Conservation (phyloP, 169 alveolate species). For the Plasmodium reichenowi region DNA sequence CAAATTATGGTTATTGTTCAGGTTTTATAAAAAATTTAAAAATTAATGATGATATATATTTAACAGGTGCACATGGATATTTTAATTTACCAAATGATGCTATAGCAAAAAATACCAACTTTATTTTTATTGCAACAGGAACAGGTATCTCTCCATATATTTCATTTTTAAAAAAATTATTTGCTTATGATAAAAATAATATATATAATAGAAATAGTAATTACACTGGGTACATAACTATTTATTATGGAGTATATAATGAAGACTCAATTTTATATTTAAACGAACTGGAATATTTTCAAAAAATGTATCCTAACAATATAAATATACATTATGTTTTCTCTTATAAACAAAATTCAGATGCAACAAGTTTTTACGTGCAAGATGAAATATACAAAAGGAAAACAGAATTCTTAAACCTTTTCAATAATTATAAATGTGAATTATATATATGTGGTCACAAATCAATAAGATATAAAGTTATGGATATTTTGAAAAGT, state of each 20-base stretch:
- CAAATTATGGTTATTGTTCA: conserved; percentile 68
- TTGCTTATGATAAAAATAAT: conserved; percentile 23
- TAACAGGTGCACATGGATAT: conserved; percentile 72
- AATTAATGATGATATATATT: conserved; percentile 58
- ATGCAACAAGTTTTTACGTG: conserved; percentile 41
- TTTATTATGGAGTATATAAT: conserved; percentile 81
- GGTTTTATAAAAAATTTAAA: conserved; percentile 55
- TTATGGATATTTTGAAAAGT: conserved; percentile 44
- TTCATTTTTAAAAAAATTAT: conserved; percentile 74
- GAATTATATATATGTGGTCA: conserved; percentile 75
- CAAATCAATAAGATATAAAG: conserved; percentile 30
- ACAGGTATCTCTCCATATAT: conserved; percentile 85
- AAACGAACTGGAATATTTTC: conserved; percentile 73
- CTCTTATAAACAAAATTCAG: conserved; percentile 58
- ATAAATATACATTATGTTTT: conserved; percentile 74
- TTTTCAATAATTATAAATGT: conserved; percentile 25
- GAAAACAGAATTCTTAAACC: conserved; percentile 33
- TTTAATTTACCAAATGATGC: conserved; percentile 47
- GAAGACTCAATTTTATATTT: conserved; percentile 78
- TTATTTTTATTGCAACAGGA: conserved; percentile 84
- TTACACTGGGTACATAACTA: conserved; percentile 46
- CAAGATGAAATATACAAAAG: conserved; percentile 64
- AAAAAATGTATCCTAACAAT: conserved; percentile 58
- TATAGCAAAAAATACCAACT: conserved; percentile 47
- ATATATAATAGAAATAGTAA: background rate